Base-by-base conservation (phyloP, 345 rosid species). In the Salix caprea region DNA sequence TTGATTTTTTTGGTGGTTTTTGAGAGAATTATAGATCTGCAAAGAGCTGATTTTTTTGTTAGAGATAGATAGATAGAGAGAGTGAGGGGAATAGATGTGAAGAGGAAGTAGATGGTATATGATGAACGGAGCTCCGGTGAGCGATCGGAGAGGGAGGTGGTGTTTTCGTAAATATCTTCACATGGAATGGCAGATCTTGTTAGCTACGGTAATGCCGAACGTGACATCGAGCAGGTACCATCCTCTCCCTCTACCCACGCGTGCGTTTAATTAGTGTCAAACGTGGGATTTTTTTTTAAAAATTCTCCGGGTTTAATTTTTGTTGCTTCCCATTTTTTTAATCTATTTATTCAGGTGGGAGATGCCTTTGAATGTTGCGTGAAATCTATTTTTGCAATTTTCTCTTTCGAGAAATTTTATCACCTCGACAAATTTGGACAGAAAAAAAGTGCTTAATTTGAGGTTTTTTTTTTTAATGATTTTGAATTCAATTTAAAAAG, bases 171-270 rank as follows among this genome's bases (percentile, higher is more conserved):
- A 86, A 80, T 78, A 39, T 82, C 81, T 74, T 90, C 97, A 87
- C 93, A 95, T 95, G 97, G 99, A 95, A 92, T 94, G 97, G 99
- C 96, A 88, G 94, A 95, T 93, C 97, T 90, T 90, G 89, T 85
- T 91, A 87, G 91, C 90, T 91, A 89, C 87, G 94, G 91, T 82
- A 89, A 85, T 89, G 86, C 95, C 83, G 88, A 85, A 61, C 97
- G 97, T 70, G 93, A 92, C 85, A 89, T 86, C 84, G 92, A 89
- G 71, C 96, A 90, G 97, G 99, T 89, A 52, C 77, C 44, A 74
- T 74, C 77, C 69, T 60, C 62, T 68, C 21, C 34, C 52, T 70
- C 24, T 10, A 15, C 30, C 14, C 3, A 62, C 46, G 7, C 46
- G 12, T 71, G 8, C 46, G 14, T 65, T 24, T 62, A 3, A 26